Percentiles rank a stretch among this genome's conserved stretches.
Conservation (phyloP, 192 early-diverging fungal species). For the Umbelopsis sp. region DNA sequence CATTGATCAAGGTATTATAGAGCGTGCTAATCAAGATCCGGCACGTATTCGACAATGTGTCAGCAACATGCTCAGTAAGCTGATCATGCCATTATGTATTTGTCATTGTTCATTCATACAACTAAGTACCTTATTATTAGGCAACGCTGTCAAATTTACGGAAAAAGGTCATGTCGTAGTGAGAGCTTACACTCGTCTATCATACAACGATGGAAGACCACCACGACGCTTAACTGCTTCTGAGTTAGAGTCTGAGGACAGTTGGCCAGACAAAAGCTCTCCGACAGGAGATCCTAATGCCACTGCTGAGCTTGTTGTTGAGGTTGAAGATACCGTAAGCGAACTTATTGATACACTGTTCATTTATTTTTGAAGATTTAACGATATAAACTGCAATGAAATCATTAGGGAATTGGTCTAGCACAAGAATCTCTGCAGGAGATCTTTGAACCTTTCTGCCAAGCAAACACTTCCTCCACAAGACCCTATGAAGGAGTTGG, state of each 20-base stretch:
- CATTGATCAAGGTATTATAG: constrained; percentile 18
- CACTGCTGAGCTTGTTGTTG: constrained; percentile 44
- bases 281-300: not conserved
- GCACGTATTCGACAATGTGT: constrained; percentile 6
- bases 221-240: not conserved
- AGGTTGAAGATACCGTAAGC: constrained; percentile 62
- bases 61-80: constrained; percentile 4
- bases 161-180: not conserved
- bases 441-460: constrained; percentile 75
- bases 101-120: too few species aligned
- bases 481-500: constrained; percentile 70
- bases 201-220: not conserved
- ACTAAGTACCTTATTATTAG: too few species aligned
- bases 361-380: too few species aligned
- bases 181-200: not conserved
- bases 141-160: constrained; percentile 12
- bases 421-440: constrained; percentile 59
- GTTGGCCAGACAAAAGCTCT: not conserved
- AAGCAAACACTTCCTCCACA: constrained; percentile 69
- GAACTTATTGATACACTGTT: too few species aligned
- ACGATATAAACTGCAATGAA: too few species aligned
- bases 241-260: not conserved
- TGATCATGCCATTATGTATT: too few species aligned
- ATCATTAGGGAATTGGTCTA: constrained; percentile 63
- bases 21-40: constrained; percentile 12